Base-by-base conservation (phyloP, 108 stramenopile species). In the Pseudonitzschia pungens region DNA sequence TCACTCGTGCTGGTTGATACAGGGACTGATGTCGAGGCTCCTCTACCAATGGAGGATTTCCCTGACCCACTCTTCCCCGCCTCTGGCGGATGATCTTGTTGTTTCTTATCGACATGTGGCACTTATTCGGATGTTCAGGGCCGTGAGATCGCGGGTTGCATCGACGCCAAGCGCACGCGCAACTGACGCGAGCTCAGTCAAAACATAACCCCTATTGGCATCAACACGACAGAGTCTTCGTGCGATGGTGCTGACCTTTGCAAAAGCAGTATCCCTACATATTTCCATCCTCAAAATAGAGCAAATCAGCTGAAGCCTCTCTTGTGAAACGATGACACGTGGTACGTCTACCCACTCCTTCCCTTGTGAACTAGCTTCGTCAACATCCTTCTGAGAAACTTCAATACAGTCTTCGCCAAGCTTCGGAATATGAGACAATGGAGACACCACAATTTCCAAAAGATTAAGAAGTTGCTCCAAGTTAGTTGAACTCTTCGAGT, bases 1-100 rank as follows among this genome's bases (percentile, higher is more conserved):
- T 97, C 96, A 60, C 83, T 92, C 28, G 85, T 91, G 64, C 88
- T 92, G 10, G 94, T 91, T 67, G 90, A 89, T 10, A 97, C 84
- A 24, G 91, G 86, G 16, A 96, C 86, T 21, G 95, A 90, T 57
- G 86, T 88, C 33, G 92, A 91, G 29, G 87, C 85, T 3, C 83
- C 80, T 28, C 79, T 71, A 32, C 62, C 72, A 24, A 67, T 58
- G 18, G 29, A 24, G 50, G 50, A 11, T 56, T 54, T 27, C 21
- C 42, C 53, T 21, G 41, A 14, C 4, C 66, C 66, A 18, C 10
- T 10, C 6, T 29, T 50, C 22, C 11, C 64, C 12, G 79, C 51
- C 36, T 67, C 53, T 5, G 75, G 43, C 31, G 22, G 65, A 45
- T 20, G 27, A 36, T 76, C 68, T 31, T 29, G 32, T 31, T 29